Base-by-base conservation (phyloP, 1,139 yeast genomes). In the Candida sojae region DNA sequence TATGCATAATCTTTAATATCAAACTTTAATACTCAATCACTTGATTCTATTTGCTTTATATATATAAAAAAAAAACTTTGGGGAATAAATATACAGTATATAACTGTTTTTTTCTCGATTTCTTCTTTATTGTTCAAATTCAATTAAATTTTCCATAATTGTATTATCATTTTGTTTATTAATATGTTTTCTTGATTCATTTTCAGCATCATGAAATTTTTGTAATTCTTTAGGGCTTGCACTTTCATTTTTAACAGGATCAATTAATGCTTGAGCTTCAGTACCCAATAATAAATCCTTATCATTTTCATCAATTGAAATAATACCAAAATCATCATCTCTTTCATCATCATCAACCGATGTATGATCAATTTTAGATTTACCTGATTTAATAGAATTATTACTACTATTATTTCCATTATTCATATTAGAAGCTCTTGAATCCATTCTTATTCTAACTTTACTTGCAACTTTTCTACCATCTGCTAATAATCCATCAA, bases 401-500 rank as follows among this genome's bases (percentile, higher is more conserved):
- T 54, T 62, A 35, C 67, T 47, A 28, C 43, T 45, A 33, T 52
- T 50, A 31, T 49, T 33, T 17, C 7, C 45, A 12, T 46, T 52
- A 28, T 53, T 51, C 3, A 68, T 60, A 45, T 53, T 60, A 3
- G 70, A 59, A 3, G 79, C 77, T n/a, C 79, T 79, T 31, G 83
- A 85, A 62, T 91, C 97, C 80, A 89, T 90, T 54, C 96, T 83
- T 57, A 86, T 84, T 55, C 93, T 83, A 1, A 92, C 96, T 61
- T 88, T 92, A 47, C 80, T 83, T 0, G 98, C 97, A 12, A 92
- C 96, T 48, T 92, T 82, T 63, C 89, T 77, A 5, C 97, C 97
- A 66, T 93, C 98, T 0, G 96, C 96, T 54, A 93, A 77, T 50
- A 93, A 77, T 8, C 96, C 95, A 66, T 90, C 96, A 70, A 93